Evolutionary conservation across 306 rosid genomes (phyloP), one percentile per base, ranked within the genome.

Genomic region (Crotalaria pallida): DNA sequence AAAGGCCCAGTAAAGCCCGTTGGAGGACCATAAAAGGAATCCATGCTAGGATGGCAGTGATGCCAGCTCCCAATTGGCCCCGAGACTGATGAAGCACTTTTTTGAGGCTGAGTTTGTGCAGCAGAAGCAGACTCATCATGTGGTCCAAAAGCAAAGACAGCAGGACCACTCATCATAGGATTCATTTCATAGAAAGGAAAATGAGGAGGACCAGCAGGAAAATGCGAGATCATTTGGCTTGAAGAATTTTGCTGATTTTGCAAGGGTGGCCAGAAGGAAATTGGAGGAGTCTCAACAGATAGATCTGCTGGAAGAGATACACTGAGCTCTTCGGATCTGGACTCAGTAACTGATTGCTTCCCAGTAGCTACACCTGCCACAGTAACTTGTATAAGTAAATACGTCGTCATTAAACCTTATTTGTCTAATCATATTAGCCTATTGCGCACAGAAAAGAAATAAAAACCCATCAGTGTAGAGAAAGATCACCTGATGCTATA

Each of bases 131-230:
- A 85, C 61, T 94, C 97, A 27, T 93, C 96, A 45, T 88, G 96
- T 7, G 88, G 92, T 67, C 98, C 98, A 77, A 77, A 90, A 52
- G 98, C 87, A 83, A 82, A 88, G 57, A 94, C 85, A 60, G 94
- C 97, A 59, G 90, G 98, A 76, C 96, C 97, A 52, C 98, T 88
- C 85, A 94, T 71, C 96, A 90, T 79, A 60, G 93, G 96, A 82
- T 94, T 94, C 90, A 94, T 90, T 84, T 94, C 98, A 63, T 87
- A 94, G 70, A 87, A 90, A 34, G 98, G 98, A 79, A 85, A 90
- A 77, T 87, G 97, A 29, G 98, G 78, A 38, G 93, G 91, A 40
- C 83, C 91, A 4, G 85, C 85, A 34, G 96, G 89, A 73, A 90
- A 93, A 75, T 90, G 97, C 0, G 97, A 82, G 78, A 85, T 89